Conservation (phyloP, 768 basidiomycete genomes). For the Scleroderma bovista region DNA sequence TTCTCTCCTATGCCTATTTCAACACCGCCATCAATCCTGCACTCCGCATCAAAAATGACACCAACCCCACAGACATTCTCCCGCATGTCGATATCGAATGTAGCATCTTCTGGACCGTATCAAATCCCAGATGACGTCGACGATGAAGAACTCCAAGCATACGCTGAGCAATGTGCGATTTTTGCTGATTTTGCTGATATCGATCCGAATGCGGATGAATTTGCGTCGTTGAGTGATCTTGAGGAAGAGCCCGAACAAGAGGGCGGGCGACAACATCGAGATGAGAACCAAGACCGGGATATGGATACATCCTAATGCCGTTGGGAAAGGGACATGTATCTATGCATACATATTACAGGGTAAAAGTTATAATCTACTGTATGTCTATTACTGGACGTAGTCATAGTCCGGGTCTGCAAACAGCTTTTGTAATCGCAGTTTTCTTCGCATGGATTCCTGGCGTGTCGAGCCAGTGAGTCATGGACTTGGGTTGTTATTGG, state of each 20-base stretch:
- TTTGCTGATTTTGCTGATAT: conserved; percentile 46
- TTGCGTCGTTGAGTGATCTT: conserved; percentile 13
- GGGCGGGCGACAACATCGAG: not conserved
- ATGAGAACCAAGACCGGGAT: conserved; percentile 6
- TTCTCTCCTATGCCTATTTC: not conserved
- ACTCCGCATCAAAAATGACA: conserved; percentile 1
- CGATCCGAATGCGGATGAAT: conserved; percentile 14
- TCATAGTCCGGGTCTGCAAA: too few relatives aligned
- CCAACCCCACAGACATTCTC: not conserved
- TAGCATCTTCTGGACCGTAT: conserved; percentile 5
- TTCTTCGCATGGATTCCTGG: too few relatives aligned
- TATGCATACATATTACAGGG: too few relatives aligned
- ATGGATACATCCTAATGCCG: conserved; percentile 27
- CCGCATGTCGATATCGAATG: not conserved
- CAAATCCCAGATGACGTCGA: conserved; percentile 44
- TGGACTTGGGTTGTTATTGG: too few relatives aligned
- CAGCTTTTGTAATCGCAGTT: too few relatives aligned
- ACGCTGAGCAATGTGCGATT: conserved; percentile 49
- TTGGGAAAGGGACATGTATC: too few relatives aligned
- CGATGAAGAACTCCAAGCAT: conserved; percentile 52
- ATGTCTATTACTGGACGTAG: too few relatives aligned
- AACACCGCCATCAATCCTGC: not conserved
- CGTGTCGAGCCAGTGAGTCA: too few relatives aligned
- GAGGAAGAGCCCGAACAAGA: conserved; percentile 12
- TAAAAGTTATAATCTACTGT: too few relatives aligned